Base-by-base conservation (phyloP, 352 stramenopile species). In the Pythium utonaiense region DNA sequence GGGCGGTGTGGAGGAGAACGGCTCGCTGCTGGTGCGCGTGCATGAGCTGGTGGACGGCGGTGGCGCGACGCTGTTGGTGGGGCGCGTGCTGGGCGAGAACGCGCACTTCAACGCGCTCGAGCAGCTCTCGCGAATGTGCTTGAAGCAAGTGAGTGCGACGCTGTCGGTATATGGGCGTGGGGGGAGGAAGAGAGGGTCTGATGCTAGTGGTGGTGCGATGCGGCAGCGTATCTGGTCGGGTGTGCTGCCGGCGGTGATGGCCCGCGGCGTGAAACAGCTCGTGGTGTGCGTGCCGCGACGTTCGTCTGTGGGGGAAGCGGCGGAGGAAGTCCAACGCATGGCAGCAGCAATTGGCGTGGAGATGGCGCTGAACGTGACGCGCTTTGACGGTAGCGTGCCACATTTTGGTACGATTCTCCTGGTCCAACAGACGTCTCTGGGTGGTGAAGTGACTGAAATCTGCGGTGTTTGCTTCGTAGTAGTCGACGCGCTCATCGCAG, bases 51-150 rank as follows among this genome's bases (percentile, higher is more conserved):
- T 70, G 22, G 30, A 3, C 14, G 42, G 44, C 19, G 42, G 31
- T 10, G 55, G 10, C 48, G 50, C 52, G 16, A 56, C 50, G 49
- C 38, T 71, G 41, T 13, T 71, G 17, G 53, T 67, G 38, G 64
- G 68, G 14, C 31, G 48, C 16, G 42, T 57, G 41, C 34, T 30
- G 8, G 57, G 58, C 7, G 50, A 51, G 16, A 50, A 70, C 31
- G 42, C 42, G 9, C 65, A 67, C 40, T 72, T 75, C 48, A 72
- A 79, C 60, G 56, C 69, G 14, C 48, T 77, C 17, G 66, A 77
- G 22, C 65, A 70, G 24, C 62, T 79, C 21, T 59, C 62, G 10
- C 63, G 60, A 10, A 9, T 67, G 42, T 73, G 72, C 27, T 10
- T 61, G n/a, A 49, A 70, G 14, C 52, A 76, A 27, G 71, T 75